Evolutionary conservation across 2,329 filamentous ascomycete genomes (phyloP).

Genomic region (Berkeleyomyces rouxiae): DNA sequence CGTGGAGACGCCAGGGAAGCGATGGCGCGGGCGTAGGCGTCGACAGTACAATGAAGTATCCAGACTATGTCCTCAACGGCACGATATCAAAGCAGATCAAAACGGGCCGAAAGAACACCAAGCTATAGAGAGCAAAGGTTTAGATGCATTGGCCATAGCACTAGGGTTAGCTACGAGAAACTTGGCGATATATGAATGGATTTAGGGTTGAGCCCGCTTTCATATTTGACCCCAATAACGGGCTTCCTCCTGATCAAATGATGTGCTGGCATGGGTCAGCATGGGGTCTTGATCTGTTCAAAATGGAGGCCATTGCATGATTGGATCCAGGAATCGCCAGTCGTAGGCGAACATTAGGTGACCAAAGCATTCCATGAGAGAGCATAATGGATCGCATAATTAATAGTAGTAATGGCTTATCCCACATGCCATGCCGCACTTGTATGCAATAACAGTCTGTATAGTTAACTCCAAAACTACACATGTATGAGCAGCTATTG

Average conservation of each 20-base stretch:
- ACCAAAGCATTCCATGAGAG: not conserved
- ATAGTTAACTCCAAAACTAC: too few relatives aligned
- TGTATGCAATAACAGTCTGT: too few relatives aligned
- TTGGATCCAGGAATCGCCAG: not conserved
- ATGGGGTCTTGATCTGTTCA: not conserved
- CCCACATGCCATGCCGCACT: too few relatives aligned
- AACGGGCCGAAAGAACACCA: slow-evolving; percentile 23
- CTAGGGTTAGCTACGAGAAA: not conserved
- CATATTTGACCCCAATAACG: not conserved
- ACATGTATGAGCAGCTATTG: too few relatives aligned
- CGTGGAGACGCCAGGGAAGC: slow-evolving; percentile 35
- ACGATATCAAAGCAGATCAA: slow-evolving; percentile 22
- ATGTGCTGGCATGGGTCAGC: not conserved
- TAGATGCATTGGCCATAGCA: not conserved
- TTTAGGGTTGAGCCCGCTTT: not conserved
- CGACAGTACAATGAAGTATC: slow-evolving; percentile 34
- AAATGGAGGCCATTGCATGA: not conserved
- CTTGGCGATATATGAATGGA: not conserved
- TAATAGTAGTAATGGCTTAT: too few relatives aligned
- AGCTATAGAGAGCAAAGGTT: slow-evolving; percentile 19
- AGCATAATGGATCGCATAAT: too few relatives aligned
- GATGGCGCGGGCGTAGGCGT: slow-evolving; percentile 28
- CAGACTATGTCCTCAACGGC: slow-evolving; percentile 28
- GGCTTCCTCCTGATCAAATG: not conserved
- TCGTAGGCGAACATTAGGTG: not conserved